Base-by-base conservation (phyloP, 306 rosid species). In the Neltuma alba region DNA sequence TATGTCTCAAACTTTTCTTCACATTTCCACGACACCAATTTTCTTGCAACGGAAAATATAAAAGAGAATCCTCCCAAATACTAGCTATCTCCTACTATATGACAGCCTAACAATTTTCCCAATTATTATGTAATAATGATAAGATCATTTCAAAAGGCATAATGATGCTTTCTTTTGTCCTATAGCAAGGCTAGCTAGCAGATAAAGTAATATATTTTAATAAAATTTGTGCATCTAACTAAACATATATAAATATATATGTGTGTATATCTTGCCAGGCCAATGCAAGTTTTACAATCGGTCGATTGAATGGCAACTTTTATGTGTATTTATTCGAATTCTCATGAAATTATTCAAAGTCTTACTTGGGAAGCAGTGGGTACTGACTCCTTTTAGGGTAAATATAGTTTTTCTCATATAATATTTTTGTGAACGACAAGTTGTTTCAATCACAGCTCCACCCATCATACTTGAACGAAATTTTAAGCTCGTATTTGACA, bases 91-190 rank as follows among this genome's bases (percentile, higher is more conserved):
- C n/a, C n/a, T n/a, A n/a, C n/a, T 16, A 9, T 38, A 38, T 13
- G 33, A 68, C 47, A 38, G 13, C 28, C 18, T 23, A 67, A 10
- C 0, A 41, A 1, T 11, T 14, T 77, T 74, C 18, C n/a, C 87
- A 83, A 86, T 86, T 80, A 86, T 86, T 86, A 78, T 73, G 85
- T 13, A 86, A 80, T 83, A 82, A 86, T 83, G 83, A 86, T 86
- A 67, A 54, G 76, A 84, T 76, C 41, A 37, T 52, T 36, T 80
- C 42, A 80, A 76, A 86, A 86, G 72, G 79, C 75, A 67, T 27
- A 75, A 80, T 79, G 38, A 79, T 79, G 45, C 30, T 13, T 13
- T 68, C 30, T 23, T 83, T 86, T 83, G 89, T 77, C 81, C 18
- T 74, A 7, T 77, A 80, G 85, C 70, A 45, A 20, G 3, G 25